Percentiles rank a stretch among this genome's conserved stretches.
Evolutionary conservation across 225 moss, liverwort and hornwort genomes (phyloP).

Genomic region (Climacium dendroides): DNA sequence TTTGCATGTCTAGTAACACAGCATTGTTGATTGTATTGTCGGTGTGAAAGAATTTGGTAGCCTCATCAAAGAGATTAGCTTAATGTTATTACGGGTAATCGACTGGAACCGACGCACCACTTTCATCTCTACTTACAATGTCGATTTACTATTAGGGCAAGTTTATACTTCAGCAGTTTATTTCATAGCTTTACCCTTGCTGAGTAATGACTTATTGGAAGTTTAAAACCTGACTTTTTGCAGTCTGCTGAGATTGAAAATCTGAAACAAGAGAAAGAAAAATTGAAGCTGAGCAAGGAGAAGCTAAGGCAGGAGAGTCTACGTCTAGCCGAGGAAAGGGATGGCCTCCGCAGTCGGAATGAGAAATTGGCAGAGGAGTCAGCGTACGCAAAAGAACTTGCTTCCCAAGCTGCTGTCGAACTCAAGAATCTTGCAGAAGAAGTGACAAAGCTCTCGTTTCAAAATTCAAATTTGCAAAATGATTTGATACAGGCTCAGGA

Average conservation of each 20-base stretch:
- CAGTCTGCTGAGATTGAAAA: slow-evolving; percentile 84
- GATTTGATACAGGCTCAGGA: slow-evolving; percentile 56
- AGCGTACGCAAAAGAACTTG: slow-evolving; percentile 87
- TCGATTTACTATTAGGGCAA: not conserved
- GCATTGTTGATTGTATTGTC: not conserved
- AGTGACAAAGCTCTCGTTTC: slow-evolving; percentile 94
- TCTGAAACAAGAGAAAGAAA: slow-evolving; percentile 66
- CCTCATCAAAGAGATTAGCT: not conserved
- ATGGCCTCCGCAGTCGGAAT: slow-evolving; percentile 41
- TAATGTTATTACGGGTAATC: not conserved
- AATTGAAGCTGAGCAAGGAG: slow-evolving; percentile 44
- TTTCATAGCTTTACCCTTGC: not conserved
- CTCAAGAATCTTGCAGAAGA: slow-evolving; percentile 96
- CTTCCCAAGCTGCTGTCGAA: slow-evolving; percentile 88
- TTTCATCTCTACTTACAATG: not conserved
- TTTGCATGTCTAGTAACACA: not conserved
- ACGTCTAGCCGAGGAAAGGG: slow-evolving; percentile 51
- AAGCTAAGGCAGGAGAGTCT: slow-evolving; percentile 44
- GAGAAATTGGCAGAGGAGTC: slow-evolving; percentile 90
- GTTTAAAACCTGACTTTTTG: not conserved
- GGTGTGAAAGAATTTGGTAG: not conserved
- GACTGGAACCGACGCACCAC: not conserved
- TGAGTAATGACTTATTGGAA: not conserved
- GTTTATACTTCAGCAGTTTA: not conserved
- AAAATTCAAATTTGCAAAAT: slow-evolving; percentile 78